These are phyloP conservation scores for Penicillium sp. DNA, from an alignment of 2,329 filamentous ascomycete genomes.

Conservation along the genomic window DNA sequence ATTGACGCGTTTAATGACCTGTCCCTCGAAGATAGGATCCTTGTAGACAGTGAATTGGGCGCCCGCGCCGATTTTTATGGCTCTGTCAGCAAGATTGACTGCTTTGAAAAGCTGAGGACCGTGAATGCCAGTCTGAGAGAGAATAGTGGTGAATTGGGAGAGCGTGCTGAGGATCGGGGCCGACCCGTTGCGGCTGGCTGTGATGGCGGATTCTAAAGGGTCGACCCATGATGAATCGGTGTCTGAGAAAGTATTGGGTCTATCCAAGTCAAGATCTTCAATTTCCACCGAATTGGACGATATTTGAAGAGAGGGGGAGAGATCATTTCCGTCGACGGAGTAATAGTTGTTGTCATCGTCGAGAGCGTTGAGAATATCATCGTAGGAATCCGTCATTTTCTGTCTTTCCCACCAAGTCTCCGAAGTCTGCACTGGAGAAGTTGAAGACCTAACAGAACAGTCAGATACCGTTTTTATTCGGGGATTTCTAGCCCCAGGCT, in stretches of 20 bases:
- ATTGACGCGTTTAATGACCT: slow-evolving; percentile 33
- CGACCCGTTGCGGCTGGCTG: slow-evolving; percentile 30
- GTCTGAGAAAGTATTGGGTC: slow-evolving; percentile 4
- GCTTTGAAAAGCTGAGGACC: slow-evolving; percentile 27
- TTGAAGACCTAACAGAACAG: neutral
- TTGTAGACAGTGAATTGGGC: slow-evolving; percentile 32
- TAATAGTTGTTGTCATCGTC: slow-evolving; percentile 11
- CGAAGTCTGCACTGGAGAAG: neutral
- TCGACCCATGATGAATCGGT: slow-evolving; percentile 16
- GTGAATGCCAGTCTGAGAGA: slow-evolving; percentile 29
- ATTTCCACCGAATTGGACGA: slow-evolving; percentile 6
- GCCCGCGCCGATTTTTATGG: slow-evolving; percentile 28
- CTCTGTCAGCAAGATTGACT: slow-evolving; percentile 23
- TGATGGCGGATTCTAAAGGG: slow-evolving; percentile 26
- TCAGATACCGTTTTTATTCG: neutral
- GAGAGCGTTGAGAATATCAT: slow-evolving; percentile 10
- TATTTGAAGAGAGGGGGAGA: neutral
- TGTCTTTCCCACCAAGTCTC: neutral
- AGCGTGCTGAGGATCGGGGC: slow-evolving; percentile 26
- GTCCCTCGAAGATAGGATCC: slow-evolving; percentile 23
- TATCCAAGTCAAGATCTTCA: slow-evolving; percentile 14
- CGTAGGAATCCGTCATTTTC: slow-evolving; percentile 10
- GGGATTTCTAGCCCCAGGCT: neutral
- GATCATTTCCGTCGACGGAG: slow-evolving; percentile 2
- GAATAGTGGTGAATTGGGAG: slow-evolving; percentile 30